Evolutionary conservation across 2,329 filamentous ascomycete genomes (phyloP).

Genomic region (Ascochyta lentis): DNA sequence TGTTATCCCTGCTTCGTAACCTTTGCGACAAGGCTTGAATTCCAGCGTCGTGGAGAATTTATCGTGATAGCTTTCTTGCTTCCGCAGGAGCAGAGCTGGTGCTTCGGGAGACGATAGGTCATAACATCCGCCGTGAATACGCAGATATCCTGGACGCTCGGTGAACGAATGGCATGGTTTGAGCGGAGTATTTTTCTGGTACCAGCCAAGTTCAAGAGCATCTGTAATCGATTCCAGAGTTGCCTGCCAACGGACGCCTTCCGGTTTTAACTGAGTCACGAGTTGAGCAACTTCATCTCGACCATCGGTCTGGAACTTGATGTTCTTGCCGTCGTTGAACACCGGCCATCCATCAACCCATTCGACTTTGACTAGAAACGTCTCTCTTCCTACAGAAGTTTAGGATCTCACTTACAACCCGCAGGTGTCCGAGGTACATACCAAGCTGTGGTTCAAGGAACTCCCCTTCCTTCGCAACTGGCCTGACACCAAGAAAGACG

Average conservation of each 20-base stretch:
- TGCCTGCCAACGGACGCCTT: constrained; percentile 21
- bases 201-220: constrained; percentile 49
- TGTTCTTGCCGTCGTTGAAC: constrained; percentile 56
- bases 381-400: constrained; percentile 52
- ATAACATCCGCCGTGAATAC: constrained; percentile 61
- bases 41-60: constrained; percentile 54
- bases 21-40: constrained; percentile 53
- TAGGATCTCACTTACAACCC: background rate
- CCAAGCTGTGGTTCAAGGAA: constrained; percentile 15
- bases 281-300: constrained; percentile 6
- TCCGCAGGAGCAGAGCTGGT: constrained; percentile 62
- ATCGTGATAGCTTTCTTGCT: constrained; percentile 57
- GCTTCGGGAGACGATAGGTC: constrained; percentile 58
- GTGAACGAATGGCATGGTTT: constrained; percentile 57
- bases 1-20: constrained; percentile 61
- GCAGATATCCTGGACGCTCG: constrained; percentile 53
- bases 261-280: background rate
- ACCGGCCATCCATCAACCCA: constrained; percentile 62
- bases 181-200: constrained; percentile 56
- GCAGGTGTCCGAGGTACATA: background rate
- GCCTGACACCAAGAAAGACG: constrained; percentile 46
- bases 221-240: constrained; percentile 41
- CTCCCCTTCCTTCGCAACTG: constrained; percentile 9
- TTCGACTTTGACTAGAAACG: constrained; percentile 58
- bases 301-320: constrained; percentile 48